Evolutionary conservation across 306 rosid species (phyloP).

Genomic region (Sicyos baderoa): DNA sequence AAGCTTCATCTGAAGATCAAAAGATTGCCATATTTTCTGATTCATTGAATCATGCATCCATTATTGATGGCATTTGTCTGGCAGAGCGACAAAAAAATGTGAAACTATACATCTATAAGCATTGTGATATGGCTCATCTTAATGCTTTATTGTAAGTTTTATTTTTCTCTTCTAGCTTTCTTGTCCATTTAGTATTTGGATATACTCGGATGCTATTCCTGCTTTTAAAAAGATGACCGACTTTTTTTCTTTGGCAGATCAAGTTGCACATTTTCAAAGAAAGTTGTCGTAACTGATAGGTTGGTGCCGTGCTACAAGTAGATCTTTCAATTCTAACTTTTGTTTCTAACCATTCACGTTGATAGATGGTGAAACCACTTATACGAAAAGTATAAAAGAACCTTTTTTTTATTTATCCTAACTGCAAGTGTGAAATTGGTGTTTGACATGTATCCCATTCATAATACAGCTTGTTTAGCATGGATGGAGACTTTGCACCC

Average conservation of each 20-base stretch:
- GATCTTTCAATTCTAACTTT: background rate
- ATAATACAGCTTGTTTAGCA: conserved; percentile 79
- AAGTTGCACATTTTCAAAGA: conserved; percentile 53
- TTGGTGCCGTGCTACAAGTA: conserved; percentile 24
- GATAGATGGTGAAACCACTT: too few species aligned
- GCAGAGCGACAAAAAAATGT: conserved; percentile 65
- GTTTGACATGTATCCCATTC: conserved; percentile 20
- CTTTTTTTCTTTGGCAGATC: conserved; percentile 48
- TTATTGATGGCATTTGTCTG: conserved; percentile 88
- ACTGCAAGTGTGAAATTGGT: conserved; percentile 7
- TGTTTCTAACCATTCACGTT: too few species aligned
- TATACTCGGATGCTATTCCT: conserved; percentile 13
- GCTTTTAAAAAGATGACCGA: background rate
- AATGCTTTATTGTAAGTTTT: conserved; percentile 58
- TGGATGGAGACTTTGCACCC: conserved; percentile 97
- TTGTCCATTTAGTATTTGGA: conserved; percentile 8
- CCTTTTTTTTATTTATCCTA: background rate
- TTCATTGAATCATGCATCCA: conserved; percentile 78
- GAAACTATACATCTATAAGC: conserved; percentile 66
- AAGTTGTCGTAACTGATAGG: conserved; percentile 92
- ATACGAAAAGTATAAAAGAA: too few species aligned
- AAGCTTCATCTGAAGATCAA: conserved; percentile 46
- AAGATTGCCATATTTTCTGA: conserved; percentile 82
- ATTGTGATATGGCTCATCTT: conserved; percentile 90
- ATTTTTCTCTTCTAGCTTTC: conserved; percentile 25